Evolutionary conservation across 805 yeast species (phyloP).

Genomic region (Wickerhamomyces chambardii): DNA sequence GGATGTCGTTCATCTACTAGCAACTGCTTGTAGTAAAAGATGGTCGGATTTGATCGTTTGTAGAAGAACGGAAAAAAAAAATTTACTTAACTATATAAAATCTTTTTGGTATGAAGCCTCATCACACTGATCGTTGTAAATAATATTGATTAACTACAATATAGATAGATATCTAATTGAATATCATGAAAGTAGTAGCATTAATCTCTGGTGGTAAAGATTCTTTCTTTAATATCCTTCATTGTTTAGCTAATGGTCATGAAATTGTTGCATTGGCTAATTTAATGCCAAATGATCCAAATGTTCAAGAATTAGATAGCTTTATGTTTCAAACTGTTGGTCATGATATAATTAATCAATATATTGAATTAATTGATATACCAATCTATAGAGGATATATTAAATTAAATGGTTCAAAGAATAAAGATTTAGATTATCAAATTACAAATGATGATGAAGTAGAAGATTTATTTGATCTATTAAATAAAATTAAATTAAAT

Average conservation of each 20-base stretch:
- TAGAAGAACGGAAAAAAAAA: too few relatives aligned
- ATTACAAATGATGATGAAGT: constrained; percentile 75
- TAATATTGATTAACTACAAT: too few relatives aligned
- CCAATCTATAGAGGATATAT: constrained; percentile 74
- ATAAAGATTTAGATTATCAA: constrained; percentile 60
- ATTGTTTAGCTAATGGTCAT: constrained; percentile 82
- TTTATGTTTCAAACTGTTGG: constrained; percentile 99
- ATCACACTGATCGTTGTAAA: too few relatives aligned
- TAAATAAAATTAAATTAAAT: constrained; percentile 33
- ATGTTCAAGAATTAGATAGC: constrained; percentile 72
- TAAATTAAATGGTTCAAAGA: constrained; percentile 44
- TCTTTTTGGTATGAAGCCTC: too few relatives aligned
- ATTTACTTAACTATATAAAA: too few relatives aligned
- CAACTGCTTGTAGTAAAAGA: too few relatives aligned
- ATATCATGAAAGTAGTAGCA: constrained; percentile 80
- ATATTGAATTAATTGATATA: constrained; percentile 62
- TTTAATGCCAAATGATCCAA: constrained; percentile 49
- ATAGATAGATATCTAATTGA: too few relatives aligned
- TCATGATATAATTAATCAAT: constrained; percentile 60
- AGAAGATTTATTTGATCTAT: constrained; percentile 62
- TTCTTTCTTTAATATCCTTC: constrained; percentile 82
- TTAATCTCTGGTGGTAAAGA: constrained; percentile 95
- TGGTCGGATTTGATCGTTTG: too few relatives aligned
- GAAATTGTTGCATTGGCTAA: constrained; percentile 81
- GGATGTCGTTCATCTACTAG: too few relatives aligned